Conservation (phyloP, 1,284 basidiomycete species). For the Neolentinus lepideus region DNA sequence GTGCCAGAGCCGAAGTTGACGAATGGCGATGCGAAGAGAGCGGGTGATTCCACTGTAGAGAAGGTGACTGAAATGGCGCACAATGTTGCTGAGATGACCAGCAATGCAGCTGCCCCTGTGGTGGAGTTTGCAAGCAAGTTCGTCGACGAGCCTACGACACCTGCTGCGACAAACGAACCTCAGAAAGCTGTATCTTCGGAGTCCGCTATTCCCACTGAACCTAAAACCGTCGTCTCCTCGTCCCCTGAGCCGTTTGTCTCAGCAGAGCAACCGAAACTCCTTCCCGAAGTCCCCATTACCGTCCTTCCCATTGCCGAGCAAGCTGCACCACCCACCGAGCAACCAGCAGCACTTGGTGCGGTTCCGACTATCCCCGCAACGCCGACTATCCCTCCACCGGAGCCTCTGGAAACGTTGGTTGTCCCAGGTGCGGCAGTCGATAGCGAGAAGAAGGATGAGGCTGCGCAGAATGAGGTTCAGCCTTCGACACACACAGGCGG, state of each 20-base stretch:
- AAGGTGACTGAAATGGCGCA: background rate
- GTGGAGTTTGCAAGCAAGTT: constrained; percentile 4
- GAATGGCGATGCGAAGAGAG: background rate
- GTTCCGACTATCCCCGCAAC: background rate
- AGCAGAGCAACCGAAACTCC: background rate
- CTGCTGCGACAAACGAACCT: background rate
- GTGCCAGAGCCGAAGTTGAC: background rate
- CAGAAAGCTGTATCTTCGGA: background rate
- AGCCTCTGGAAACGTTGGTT: constrained; percentile 2
- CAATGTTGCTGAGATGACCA: background rate
- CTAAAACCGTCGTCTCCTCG: constrained; percentile 2
- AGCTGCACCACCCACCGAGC: constrained; percentile 2
- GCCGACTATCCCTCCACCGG: background rate
- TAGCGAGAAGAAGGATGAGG: constrained; percentile 1
- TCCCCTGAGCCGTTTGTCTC: background rate
- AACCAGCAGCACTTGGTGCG: constrained; percentile 3
- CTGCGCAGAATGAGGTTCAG: constrained; percentile 1
- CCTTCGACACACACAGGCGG: constrained; percentile 5
- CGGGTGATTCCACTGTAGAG: background rate
- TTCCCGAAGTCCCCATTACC: background rate
- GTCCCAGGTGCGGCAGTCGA: constrained; percentile 5
- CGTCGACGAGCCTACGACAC: background rate
- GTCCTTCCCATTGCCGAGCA: background rate
- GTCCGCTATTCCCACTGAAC: background rate
- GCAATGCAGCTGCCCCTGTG: background rate